phyloP scores from a whole-genome alignment of 345 rosid genomes.

The Salix purpurea region DNA sequence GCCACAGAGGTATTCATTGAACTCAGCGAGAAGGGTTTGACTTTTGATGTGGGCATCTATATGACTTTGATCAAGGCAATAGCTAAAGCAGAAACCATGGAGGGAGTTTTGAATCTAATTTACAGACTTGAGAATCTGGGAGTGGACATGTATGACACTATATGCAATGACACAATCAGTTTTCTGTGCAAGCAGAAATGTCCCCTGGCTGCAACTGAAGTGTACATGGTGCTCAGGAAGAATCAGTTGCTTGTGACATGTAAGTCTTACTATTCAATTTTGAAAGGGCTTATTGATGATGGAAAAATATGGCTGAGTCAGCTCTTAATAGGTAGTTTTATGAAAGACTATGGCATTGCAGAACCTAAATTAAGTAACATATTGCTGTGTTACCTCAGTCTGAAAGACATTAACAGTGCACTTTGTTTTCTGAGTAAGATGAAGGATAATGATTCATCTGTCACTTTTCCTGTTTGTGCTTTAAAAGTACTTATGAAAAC shows the following conservation, averaged over 20 bases:
- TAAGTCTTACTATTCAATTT: constrained; percentile 36
- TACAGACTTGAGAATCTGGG: constrained; percentile 37
- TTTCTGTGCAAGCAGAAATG: constrained; percentile 57
- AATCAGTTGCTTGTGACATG: constrained; percentile 30
- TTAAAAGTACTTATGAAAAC: constrained; percentile 42
- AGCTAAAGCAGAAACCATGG: constrained; percentile 37
- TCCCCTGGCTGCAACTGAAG: constrained; percentile 38
- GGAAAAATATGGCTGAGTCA: constrained; percentile 22
- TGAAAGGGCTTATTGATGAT: constrained; percentile 32
- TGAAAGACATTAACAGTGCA: constrained; percentile 34
- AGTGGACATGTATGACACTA: constrained; percentile 20
- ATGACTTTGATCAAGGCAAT: constrained; percentile 41
- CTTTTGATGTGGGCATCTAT: constrained; percentile 33
- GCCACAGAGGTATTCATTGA: constrained; percentile 60
- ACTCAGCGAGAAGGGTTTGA: constrained; percentile 44
- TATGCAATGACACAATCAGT: constrained; percentile 47
- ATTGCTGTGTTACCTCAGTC: constrained; percentile 41
- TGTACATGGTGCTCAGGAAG: constrained; percentile 46
- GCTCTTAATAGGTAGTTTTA: constrained; percentile 35
- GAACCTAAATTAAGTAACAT: constrained; percentile 39
- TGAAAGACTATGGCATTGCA: constrained; percentile 46
- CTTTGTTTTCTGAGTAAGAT: constrained; percentile 35
- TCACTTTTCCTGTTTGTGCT: constrained; percentile 38
- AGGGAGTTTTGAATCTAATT: constrained; percentile 46
- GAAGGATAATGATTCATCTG: constrained; percentile 22